A percentile compares a stretch with the other conserved stretches of the same genome.
phyloP scores from a whole-genome alignment of 148 eudicot species.

The Camellia japonica region DNA sequence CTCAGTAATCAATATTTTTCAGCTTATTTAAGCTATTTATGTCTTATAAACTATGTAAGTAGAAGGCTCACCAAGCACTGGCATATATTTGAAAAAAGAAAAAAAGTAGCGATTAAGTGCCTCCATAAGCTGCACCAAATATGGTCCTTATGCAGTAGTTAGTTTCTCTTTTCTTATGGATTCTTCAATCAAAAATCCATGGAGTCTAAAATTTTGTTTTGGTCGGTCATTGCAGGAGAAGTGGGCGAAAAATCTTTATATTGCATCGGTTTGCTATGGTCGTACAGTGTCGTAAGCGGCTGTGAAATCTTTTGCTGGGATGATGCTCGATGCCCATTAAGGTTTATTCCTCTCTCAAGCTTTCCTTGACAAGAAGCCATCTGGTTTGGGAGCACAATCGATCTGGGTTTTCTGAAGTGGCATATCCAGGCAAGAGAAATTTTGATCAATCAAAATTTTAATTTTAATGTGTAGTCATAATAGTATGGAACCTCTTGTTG shows the following conservation, averaged over 20 bases:
- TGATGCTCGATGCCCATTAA: neutral
- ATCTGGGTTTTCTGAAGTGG: slow-evolving; percentile 10
- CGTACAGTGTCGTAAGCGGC: slow-evolving; percentile 55
- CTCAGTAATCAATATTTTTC: no score
- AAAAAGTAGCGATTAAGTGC: no score
- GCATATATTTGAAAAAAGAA: no score
- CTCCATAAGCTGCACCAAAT: no score
- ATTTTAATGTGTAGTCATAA: neutral
- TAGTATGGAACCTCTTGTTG: slow-evolving; percentile 14
- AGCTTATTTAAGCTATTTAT: no score
- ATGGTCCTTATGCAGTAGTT: neutral
- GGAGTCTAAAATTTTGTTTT: neutral
- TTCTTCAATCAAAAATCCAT: neutral
- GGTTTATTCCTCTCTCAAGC: neutral
- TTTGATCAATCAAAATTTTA: slow-evolving; percentile 23
- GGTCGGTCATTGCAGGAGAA: slow-evolving; percentile 48
- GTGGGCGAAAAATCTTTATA: slow-evolving; percentile 69
- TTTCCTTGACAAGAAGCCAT: neutral
- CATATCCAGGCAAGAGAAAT: slow-evolving; percentile 16
- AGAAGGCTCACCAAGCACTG: no score
- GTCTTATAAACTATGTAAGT: no score
- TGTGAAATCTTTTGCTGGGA: neutral
- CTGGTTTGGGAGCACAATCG: neutral
- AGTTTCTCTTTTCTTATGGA: neutral
- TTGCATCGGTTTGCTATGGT: slow-evolving; percentile 66